Conservation (phyloP, 2,329 filamentous ascomycete species). For the Cercospora janseana region DNA sequence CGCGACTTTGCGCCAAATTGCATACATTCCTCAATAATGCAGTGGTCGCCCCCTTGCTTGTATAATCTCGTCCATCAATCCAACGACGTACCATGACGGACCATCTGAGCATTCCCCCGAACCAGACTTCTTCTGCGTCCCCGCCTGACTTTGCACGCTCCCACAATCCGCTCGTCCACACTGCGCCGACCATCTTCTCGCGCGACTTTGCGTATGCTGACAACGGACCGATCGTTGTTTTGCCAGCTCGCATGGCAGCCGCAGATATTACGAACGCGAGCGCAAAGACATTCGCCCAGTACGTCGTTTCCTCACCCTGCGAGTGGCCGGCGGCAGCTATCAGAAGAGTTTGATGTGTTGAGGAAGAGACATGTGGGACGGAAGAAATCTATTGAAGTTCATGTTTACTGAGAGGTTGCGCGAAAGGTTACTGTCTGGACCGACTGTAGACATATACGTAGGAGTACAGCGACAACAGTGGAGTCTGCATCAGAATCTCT, state of each 20-base stretch:
- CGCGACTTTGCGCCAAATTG: constrained; percentile 12
- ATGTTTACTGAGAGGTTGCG: constrained; percentile 44
- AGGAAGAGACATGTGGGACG: constrained; percentile 13
- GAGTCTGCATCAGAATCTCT: constrained; percentile 53
- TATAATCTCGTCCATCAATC: constrained; percentile 10
- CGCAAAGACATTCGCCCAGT: constrained; percentile 54
- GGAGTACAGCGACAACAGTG: constrained; percentile 50
- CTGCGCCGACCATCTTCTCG: constrained; percentile 32
- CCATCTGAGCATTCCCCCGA: constrained; percentile 13
- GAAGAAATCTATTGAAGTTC: constrained; percentile 18
- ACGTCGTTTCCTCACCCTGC: constrained; percentile 36
- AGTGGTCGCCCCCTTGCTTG: constrained; percentile 17
- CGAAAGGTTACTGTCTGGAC: constrained; percentile 54
- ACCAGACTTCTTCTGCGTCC: constrained; percentile 10
- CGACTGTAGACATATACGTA: constrained; percentile 53
- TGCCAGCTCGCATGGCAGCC: constrained; percentile 44
- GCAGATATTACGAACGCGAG: constrained; percentile 48
- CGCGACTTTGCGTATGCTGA: constrained; percentile 48
- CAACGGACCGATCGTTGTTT: constrained; percentile 38
- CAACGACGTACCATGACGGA: constrained; percentile 13
- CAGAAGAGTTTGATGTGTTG: constrained; percentile 6
- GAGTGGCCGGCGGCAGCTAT: background rate
- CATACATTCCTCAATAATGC: constrained; percentile 19
- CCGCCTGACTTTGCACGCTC: constrained; percentile 6
- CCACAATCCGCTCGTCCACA: constrained; percentile 3